A percentile compares a stretch with the other conserved stretches of the same genome.
These are phyloP conservation scores for Xylaria sp. DNA, from an alignment of 2,329 filamentous ascomycete species.

Conservation along the genomic window DNA sequence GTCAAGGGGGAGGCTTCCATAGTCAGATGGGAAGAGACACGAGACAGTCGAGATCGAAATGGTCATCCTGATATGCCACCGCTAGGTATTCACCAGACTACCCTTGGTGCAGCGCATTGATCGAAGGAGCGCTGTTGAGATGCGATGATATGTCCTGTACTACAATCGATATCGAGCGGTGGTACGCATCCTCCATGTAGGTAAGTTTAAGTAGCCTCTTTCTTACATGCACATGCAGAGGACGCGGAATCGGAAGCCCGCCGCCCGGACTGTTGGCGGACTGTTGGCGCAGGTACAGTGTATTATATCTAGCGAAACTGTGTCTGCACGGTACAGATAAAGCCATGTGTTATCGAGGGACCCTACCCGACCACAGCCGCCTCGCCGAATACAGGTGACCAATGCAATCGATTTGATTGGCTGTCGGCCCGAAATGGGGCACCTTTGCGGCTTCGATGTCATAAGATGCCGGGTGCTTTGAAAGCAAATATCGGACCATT, in stretches of 20 bases:
- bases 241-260: neutral
- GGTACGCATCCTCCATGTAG: neutral
- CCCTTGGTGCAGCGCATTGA: conserved; percentile 15
- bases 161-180: neutral
- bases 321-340: conserved; percentile 15
- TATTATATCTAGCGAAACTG: neutral
- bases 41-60: conserved; percentile 32
- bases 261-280: neutral
- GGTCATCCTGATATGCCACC: conserved; percentile 26
- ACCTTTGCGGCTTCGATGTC: conserved; percentile 44
- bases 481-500: conserved; percentile 46
- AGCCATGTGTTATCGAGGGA: neutral
- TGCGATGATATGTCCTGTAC: neutral
- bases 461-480: conserved; percentile 41
- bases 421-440: conserved; percentile 48
- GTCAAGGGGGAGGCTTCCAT: conserved; percentile 96
- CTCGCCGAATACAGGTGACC: conserved; percentile 41
- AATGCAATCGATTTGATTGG: conserved; percentile 52
- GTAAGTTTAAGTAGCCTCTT: too few species aligned
- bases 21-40: conserved; percentile 28
- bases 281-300: conserved; percentile 16
- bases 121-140: conserved; percentile 13
- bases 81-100: neutral
- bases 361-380: conserved; percentile 5
- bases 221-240: neutral